These are phyloP conservation scores for Cladosporium velox DNA, from an alignment of 2,329 filamentous ascomycete species.

Conservation along the genomic window DNA sequence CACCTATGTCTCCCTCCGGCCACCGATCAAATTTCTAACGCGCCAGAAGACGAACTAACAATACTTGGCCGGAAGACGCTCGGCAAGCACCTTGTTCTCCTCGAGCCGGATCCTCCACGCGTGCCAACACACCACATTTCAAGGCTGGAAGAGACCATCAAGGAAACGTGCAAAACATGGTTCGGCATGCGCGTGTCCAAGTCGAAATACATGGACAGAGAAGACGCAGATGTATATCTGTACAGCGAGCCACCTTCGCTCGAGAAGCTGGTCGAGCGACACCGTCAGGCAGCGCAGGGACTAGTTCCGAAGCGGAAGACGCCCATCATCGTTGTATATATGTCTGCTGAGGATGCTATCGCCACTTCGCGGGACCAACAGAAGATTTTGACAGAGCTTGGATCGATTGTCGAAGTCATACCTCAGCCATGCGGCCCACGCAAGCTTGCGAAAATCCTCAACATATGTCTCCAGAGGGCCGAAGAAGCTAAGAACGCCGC, in stretches of 20 bases:
- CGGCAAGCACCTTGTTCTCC: constrained; percentile 28
- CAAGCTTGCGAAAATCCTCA: constrained; percentile 42
- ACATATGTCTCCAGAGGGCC: constrained; percentile 34
- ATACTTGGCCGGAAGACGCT: constrained; percentile 21
- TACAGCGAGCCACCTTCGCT: constrained; percentile 30
- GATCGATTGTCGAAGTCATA: constrained; percentile 38
- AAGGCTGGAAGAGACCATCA: constrained; percentile 27
- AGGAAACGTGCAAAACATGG: constrained; percentile 28
- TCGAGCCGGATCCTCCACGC: constrained; percentile 22
- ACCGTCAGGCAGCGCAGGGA: constrained; percentile 15
- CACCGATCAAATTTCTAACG: constrained; percentile 11
- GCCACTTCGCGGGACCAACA: constrained; percentile 27
- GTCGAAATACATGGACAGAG: constrained; percentile 23
- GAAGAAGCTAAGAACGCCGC: constrained; percentile 22
- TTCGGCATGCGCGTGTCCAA: constrained; percentile 29
- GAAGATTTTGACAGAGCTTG: constrained; percentile 24
- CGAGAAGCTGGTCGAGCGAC: constrained; percentile 25
- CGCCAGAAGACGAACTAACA: constrained; percentile 23
- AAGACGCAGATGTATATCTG: constrained; percentile 29
- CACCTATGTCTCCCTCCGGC: constrained; percentile 26
- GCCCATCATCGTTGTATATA: constrained; percentile 41
- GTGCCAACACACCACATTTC: constrained; percentile 23
- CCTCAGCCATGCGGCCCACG: constrained; percentile 43
- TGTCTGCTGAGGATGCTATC: constrained; percentile 37
- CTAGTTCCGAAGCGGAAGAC: constrained; percentile 14